Base-by-base conservation (phyloP, 2,329 filamentous ascomycete species). In the Apiospora malaysiana region DNA sequence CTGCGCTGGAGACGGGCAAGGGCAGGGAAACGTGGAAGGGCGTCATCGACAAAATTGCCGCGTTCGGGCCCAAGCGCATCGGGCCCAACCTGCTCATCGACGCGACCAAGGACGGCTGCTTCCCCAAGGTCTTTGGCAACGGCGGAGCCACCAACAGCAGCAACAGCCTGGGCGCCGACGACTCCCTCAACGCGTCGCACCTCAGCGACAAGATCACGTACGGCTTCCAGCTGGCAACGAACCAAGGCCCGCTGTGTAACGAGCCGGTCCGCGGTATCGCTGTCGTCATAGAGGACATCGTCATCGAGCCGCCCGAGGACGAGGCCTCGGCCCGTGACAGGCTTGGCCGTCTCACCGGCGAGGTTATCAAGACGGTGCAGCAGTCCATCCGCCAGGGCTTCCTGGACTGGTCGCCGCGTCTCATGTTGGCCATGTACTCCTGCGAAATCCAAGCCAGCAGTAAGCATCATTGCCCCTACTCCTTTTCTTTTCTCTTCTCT, bases 381-480 rank as follows among this genome's bases (percentile, higher is more conserved):
- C 91, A 94, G 65, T 89, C 91, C n/a, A 94, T 99, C 72, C 89
- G 92, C 68, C 86, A 91, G 74, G 95, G 92, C 27, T 97, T 98
- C 85, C 85, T 98, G 23, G 96, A 98, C 85, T 99, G 96, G 96
- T 95, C 92, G 49, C 93, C 96, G 0, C 91, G 96, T n/a, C 89
- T 99, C 75, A 90, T 98, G 84, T 90, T 99, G 63, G 96, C 96
- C 68, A 98, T 98, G 94, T 99, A 99, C 85, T 94, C 90, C 70
- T 97, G 95, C 80, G 96, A 98, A 80, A 98, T 99, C 77, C 96
- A 98, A 87, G 94, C 95, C 42, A 95, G 93, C 27, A 95, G 90
- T 92, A 86, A 80, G 89, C n/a, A n/a, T n/a, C n/a, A n/a, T 83
- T 18, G 63, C 27, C 49, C 16, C 4, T 59, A 4, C 27, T 32